Percentiles rank a stretch among this genome's conserved stretches.
Evolutionary conservation across 2,329 filamentous ascomycete species (phyloP).

Genomic region (Monosporascus sp.): DNA sequence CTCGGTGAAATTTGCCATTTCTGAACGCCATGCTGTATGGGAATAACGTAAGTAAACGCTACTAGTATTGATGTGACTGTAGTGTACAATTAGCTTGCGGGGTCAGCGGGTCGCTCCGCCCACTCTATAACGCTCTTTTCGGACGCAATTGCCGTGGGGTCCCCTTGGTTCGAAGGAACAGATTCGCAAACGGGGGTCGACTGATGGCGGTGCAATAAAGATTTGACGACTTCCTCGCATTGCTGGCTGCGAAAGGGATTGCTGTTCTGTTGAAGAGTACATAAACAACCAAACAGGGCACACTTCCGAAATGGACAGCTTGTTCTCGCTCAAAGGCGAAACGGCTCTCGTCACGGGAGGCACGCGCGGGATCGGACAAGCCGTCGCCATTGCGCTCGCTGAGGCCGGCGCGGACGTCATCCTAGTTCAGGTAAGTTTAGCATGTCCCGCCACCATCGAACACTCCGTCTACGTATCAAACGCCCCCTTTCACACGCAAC

Average conservation of each 20-base stretch:
- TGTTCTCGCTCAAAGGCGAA: constrained; percentile 52
- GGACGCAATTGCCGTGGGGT: background rate
- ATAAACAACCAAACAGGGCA: background rate
- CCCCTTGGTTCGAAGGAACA: background rate
- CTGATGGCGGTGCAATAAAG: too few relatives aligned
- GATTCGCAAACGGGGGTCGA: background rate
- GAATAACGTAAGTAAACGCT: too few relatives aligned
- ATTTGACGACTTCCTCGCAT: too few relatives aligned
- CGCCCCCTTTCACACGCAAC: background rate
- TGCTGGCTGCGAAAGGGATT: background rate
- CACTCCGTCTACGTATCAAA: background rate
- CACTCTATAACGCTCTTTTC: background rate
- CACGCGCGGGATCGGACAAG: constrained; percentile 53
- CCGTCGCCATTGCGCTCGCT: constrained; percentile 52
- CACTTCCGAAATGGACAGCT: constrained; percentile 13
- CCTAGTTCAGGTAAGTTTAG: constrained; percentile 41
- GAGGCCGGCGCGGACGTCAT: constrained; percentile 55
- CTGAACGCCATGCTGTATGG: constrained; percentile 1
- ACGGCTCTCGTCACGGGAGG: constrained; percentile 54
- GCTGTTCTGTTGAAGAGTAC: background rate
- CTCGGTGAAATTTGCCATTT: constrained; percentile 18
- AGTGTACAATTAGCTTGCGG: background rate
- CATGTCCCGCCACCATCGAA: background rate
- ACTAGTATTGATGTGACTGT: too few relatives aligned
- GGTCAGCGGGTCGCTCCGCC: background rate